A percentile compares a stretch with the other conserved stretches of the same genome.
Conservation (phyloP, 2,329 filamentous ascomycete species). For the Alternaria sp. region DNA sequence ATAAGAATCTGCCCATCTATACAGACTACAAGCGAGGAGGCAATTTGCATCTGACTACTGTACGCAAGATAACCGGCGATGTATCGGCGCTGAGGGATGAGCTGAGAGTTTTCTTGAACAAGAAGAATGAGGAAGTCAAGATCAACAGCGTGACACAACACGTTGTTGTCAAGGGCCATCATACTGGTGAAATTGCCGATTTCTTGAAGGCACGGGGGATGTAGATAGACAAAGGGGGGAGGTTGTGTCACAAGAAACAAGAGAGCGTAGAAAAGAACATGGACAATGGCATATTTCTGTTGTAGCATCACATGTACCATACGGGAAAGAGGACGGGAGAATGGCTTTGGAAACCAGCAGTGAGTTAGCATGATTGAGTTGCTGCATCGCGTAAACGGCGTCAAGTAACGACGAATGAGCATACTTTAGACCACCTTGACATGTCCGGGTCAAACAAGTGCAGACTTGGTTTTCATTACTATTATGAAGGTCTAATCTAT, state of each 20-base stretch:
- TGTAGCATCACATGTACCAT: conserved; percentile 4
- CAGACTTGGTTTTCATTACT: not conserved
- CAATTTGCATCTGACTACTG: conserved; percentile 74
- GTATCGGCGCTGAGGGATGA: conserved; percentile 69
- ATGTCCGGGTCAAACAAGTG: not conserved
- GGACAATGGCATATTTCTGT: not conserved
- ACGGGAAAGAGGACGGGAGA: not conserved
- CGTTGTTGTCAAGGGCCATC: conserved; percentile 58
- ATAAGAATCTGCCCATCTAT: conserved; percentile 80
- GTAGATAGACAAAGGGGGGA: conserved; percentile 7
- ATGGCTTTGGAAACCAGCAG: not conserved
- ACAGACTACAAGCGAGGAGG: conserved; percentile 75
- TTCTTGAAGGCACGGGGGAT: conserved; percentile 33
- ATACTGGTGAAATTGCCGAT: conserved; percentile 16
- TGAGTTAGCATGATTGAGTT: not conserved
- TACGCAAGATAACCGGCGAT: conserved; percentile 84
- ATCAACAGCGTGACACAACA: conserved; percentile 73
- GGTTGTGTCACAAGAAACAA: not conserved
- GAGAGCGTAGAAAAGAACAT: not conserved
- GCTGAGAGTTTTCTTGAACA: conserved; percentile 65
- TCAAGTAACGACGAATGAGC: not conserved
- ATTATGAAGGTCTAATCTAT: not conserved
- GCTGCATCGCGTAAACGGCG: not conserved
- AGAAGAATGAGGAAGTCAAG: conserved; percentile 64
- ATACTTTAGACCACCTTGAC: not conserved